phyloP scores from a whole-genome alignment of 306 rosid genomes.

The Coriaria nepalensis region DNA sequence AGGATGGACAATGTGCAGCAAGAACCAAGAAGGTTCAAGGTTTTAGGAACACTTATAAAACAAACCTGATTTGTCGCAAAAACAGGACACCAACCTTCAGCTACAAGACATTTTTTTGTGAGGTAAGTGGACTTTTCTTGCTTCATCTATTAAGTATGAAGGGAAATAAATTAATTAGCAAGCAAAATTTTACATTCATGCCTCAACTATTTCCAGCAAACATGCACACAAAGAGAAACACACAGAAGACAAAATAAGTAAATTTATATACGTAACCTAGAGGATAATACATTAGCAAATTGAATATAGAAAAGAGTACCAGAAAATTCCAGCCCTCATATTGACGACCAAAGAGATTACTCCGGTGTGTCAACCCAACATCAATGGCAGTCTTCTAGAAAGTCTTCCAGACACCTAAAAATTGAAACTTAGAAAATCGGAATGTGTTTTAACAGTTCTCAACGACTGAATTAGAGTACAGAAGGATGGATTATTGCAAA shows the following conservation, averaged over 20 bases:
- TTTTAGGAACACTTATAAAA: neutral
- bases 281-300: too few relatives aligned
- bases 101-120: slow-evolving; percentile 77
- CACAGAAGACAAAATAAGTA: neutral
- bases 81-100: slow-evolving; percentile 88
- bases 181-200: slow-evolving; percentile 12
- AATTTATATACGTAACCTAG: too few relatives aligned
- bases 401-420: slow-evolving; percentile 60
- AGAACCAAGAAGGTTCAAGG: neutral
- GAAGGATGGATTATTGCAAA: too few relatives aligned
- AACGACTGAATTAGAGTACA: too few relatives aligned
- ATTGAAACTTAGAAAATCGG: neutral
- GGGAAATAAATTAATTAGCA: slow-evolving; percentile 8
- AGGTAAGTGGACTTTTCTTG: slow-evolving; percentile 63
- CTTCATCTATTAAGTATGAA: slow-evolving; percentile 40
- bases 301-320: slow-evolving; percentile 20
- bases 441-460: too few relatives aligned
- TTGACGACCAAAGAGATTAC: slow-evolving; percentile 47
- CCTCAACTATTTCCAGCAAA: slow-evolving; percentile 11
- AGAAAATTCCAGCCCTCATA: slow-evolving; percentile 63
- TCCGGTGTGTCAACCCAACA: slow-evolving; percentile 49
- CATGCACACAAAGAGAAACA: neutral
- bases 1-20: neutral
- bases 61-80: slow-evolving; percentile 64
- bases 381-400: slow-evolving; percentile 69